Evolutionary conservation across 805 yeast genomes (phyloP).

Genomic region (Candida khao-thaluensis): DNA sequence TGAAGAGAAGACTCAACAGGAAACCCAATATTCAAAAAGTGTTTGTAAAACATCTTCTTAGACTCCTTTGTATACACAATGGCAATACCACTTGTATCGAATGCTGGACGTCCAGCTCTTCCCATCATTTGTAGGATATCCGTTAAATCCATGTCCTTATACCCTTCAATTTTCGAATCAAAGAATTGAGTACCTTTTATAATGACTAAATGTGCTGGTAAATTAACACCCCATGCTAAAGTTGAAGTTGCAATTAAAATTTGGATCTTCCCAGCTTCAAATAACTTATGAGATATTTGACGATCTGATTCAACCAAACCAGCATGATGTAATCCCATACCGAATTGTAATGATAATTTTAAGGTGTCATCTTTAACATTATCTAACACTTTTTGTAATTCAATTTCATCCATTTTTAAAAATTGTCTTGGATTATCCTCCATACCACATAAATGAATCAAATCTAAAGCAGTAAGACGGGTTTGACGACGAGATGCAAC

Average conservation of each 20-base stretch:
- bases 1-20: slow-evolving; percentile 82
- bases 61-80: slow-evolving; percentile 74
- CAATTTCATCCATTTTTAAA: slow-evolving; percentile 62
- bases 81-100: slow-evolving; percentile 74
- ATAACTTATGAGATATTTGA: slow-evolving; percentile 64
- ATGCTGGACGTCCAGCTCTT: slow-evolving; percentile 81
- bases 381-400: slow-evolving; percentile 48
- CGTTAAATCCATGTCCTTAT: slow-evolving; percentile 78
- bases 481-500: slow-evolving; percentile 86
- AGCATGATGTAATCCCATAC: slow-evolving; percentile 81
- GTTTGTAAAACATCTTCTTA: slow-evolving; percentile 73
- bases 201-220: slow-evolving; percentile 77
- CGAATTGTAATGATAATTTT: slow-evolving; percentile 69
- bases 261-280: slow-evolving; percentile 70
- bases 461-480: slow-evolving; percentile 72
- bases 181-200: slow-evolving; percentile 74
- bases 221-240: slow-evolving; percentile 82
- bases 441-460: slow-evolving; percentile 75
- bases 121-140: slow-evolving; percentile 87
- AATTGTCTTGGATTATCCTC: slow-evolving; percentile 76
- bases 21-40: slow-evolving; percentile 74
- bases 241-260: slow-evolving; percentile 78
- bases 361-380: slow-evolving; percentile 82
- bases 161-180: slow-evolving; percentile 63
- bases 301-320: slow-evolving; percentile 76